Evolutionary conservation across 176 grass and related monocot species (phyloP).

Genomic region (Bolboschoenus planiculmis): DNA sequence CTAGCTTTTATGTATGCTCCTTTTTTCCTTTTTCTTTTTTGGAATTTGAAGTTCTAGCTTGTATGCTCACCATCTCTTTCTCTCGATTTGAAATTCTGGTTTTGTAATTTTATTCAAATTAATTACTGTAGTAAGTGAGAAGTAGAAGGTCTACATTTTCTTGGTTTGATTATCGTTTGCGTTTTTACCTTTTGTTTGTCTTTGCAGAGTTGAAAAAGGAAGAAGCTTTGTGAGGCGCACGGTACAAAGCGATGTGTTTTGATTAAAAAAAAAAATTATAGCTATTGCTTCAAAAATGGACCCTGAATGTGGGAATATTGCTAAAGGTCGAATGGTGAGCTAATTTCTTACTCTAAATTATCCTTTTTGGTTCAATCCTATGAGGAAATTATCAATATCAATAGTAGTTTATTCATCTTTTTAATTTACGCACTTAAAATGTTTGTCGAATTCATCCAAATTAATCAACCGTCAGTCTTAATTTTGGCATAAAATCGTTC

Average conservation of each 20-base stretch:
- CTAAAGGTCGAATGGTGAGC: neutral
- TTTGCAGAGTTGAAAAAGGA: neutral
- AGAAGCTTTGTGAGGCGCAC: neutral
- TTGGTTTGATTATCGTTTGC: neutral
- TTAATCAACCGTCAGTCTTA: neutral
- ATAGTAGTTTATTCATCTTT: neutral
- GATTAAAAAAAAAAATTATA: neutral
- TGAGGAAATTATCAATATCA: neutral
- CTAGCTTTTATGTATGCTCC: neutral
- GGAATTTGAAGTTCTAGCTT: too few species aligned
- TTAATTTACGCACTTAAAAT: neutral
- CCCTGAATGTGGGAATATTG: neutral
- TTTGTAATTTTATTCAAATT: neutral
- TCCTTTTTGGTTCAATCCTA: neutral
- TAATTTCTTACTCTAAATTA: neutral
- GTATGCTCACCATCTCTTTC: neutral
- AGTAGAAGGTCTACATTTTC: neutral
- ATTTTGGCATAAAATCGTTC: neutral
- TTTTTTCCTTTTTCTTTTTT: too few species aligned
- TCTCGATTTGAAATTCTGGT: neutral
- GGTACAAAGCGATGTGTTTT: neutral
- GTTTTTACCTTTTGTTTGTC: neutral
- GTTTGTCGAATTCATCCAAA: neutral
- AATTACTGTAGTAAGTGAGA: neutral
- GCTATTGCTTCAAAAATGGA: neutral